Conservation (phyloP, 2,329 filamentous ascomycete species). For the Sphaceloma murrayae region DNA sequence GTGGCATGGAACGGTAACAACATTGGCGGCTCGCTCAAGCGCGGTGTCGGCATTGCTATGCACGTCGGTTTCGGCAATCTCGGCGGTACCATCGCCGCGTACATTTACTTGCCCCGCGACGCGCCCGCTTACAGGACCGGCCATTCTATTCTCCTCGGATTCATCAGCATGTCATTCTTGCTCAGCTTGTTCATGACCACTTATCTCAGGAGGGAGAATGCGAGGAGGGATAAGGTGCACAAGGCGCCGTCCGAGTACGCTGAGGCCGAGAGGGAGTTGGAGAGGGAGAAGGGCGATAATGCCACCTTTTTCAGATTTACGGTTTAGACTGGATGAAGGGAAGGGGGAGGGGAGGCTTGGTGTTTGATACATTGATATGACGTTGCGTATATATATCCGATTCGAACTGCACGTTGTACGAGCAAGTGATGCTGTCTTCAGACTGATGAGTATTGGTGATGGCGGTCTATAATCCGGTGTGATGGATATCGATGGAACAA, state of each 20-base stretch:
- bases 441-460: no score
- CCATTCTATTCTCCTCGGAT: conserved; percentile 38
- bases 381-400: no score
- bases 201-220: conserved; percentile 49
- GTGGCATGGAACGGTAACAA: conserved; percentile 53
- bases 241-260: conserved; percentile 44
- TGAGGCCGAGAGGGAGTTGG: conserved; percentile 43
- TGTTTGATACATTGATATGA: conserved; percentile 10
- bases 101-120: conserved; percentile 37
- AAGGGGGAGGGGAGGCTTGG: background rate
- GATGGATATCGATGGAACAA: no score
- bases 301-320: conserved; percentile 39
- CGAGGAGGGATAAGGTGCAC: conserved; percentile 41
- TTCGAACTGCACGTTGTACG: no score
- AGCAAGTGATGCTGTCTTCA: no score
- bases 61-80: conserved; percentile 43
- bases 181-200: conserved; percentile 48
- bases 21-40: conserved; percentile 47
- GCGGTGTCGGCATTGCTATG: conserved; percentile 48
- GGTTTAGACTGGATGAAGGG: conserved; percentile 14
- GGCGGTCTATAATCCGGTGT: no score
- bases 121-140: conserved; percentile 27
- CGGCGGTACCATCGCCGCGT: conserved; percentile 38
- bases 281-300: conserved; percentile 48
- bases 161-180: conserved; percentile 39